Evolutionary conservation across 1,284 basidiomycete genomes (phyloP), one percentile per base, ranked within the genome.

Genomic region (Naganishia liquefaciens): DNA sequence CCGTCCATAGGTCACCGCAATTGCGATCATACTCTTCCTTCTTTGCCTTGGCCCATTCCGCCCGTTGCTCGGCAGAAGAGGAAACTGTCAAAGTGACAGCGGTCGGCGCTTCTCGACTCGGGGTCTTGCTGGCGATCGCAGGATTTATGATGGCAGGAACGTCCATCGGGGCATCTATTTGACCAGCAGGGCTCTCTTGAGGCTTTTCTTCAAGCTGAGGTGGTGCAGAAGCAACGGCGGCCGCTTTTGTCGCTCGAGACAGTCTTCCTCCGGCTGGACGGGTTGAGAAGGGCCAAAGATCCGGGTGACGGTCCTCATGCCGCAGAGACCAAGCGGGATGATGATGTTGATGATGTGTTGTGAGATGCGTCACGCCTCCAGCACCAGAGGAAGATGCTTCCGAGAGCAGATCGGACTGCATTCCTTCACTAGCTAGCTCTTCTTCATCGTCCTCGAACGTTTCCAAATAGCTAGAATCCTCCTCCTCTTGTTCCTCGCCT

Each of bases 1-100:
- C 58, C 37, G 60, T 71, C 70, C 43, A 76, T 13, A 68, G 67
- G 65, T 43, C 52, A 52, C 75, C 75, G 73, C 57, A 73, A 73
- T 51, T 58, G 63, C 33, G 39, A 67, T 61, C 66, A 44, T 68
- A 68, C 44, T 75, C 72, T 11, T 65, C 68, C 19, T 60, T 63
- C 42, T 58, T 65, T 11, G 50, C 40, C 57, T 52, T 68, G 27
- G 64, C 54, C 55, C 62, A 51, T 43, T 68, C 64, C 28, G 52
- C 28, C 17, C 60, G 60, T 46, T 54, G 60, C n/a, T 62, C 58
- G 13, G 28, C 37, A 23, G 57, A 46, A 40, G 57, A 60, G 40
- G 21, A 50, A 3, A 46, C 39, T 13, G 57, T 60, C 23, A 60
- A 46, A 17, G 57, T 46, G 21, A 50, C 42, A 15, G 46, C 39